Evolutionary conservation across 176 grass and related monocot genomes (phyloP), one percentile per base, ranked within the genome.

Genomic region (Carex myosuroides): DNA sequence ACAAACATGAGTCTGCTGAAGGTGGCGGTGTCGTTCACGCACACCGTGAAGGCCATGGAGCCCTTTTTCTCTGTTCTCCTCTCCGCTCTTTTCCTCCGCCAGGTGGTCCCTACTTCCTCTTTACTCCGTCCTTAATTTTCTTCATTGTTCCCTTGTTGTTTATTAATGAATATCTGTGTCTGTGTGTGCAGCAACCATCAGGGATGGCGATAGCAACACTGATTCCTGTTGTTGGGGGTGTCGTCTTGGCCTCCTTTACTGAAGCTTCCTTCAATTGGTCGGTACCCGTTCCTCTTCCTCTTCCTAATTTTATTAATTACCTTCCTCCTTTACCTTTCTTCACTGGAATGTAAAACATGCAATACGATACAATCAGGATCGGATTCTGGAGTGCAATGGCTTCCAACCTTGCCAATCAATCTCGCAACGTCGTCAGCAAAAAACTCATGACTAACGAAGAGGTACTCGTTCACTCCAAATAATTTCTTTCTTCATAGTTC

Each of bases 181-280:
- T 22, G 33, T 79, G 7, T 24, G 4, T 88, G 60, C 96, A 99
- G 96, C 78, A 84, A 54, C 96, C 96, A 70, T 87, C 91, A 79
- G 2, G 91, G 2, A 61, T 81, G 71, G 88, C 88, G 1, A 60
- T 95, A 26, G 73, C 85, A 70, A 92, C 96, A 11, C 89, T 99
- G 2, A 42, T 89, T 50, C 96, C 93, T 20, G 75, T 99, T 88
- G 96, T 95, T 83, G 89, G 96, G 44, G 96, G 96, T 72, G 96
- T 99, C 61, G 89, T 89, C 8, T 63, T 99, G 66, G 93, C 96
- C 61, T 99, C 96, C 9, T 84, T 95, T 66, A 99, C 96, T 46
- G 96, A 99, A 95, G 91, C 87, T 85, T 99, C 96, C 70, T 99
- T 99, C 80, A 99, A 99, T 74, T 99, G 96, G 96, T 98, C 62